phyloP scores from a whole-genome alignment of 2,329 filamentous ascomycete genomes.

The Helotiales sp. region DNA sequence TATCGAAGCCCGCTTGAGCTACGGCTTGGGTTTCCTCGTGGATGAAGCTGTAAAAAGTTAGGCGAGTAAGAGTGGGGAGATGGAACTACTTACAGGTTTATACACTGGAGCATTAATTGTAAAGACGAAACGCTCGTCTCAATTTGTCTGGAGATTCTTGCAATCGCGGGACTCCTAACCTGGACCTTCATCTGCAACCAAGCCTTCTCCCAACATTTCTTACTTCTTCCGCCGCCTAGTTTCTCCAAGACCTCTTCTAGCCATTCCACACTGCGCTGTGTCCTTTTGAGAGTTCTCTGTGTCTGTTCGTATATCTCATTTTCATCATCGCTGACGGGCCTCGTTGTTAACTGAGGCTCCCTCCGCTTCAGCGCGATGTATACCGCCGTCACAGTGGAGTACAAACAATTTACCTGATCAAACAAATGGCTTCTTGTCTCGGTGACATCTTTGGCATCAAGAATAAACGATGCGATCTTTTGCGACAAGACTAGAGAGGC shows the following conservation, averaged over 20 bases:
- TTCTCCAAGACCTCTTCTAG: neutral
- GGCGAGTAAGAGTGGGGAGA: neutral
- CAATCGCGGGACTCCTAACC: neutral
- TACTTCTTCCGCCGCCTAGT: neutral
- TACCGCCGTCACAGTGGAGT: neutral
- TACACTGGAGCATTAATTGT: neutral
- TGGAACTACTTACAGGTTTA: neutral
- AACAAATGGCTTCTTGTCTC: neutral
- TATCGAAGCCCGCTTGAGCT: neutral
- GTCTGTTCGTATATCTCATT: neutral
- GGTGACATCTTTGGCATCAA: neutral
- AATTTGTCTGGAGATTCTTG: neutral
- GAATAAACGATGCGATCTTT: neutral
- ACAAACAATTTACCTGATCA: neutral
- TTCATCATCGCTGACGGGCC: neutral
- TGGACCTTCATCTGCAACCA: neutral
- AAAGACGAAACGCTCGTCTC: neutral
- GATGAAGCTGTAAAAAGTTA: neutral
- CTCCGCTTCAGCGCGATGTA: neutral
- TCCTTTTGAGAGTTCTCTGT: neutral
- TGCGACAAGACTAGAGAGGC: neutral
- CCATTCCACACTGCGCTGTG: neutral
- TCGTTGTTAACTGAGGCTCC: neutral
- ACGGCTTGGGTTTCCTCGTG: neutral
- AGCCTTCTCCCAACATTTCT: neutral